Percentiles rank a stretch among this genome's conserved stretches.
Conservation (phyloP, 768 basidiomycete genomes). For the Cantharellus cinnabarinus region DNA sequence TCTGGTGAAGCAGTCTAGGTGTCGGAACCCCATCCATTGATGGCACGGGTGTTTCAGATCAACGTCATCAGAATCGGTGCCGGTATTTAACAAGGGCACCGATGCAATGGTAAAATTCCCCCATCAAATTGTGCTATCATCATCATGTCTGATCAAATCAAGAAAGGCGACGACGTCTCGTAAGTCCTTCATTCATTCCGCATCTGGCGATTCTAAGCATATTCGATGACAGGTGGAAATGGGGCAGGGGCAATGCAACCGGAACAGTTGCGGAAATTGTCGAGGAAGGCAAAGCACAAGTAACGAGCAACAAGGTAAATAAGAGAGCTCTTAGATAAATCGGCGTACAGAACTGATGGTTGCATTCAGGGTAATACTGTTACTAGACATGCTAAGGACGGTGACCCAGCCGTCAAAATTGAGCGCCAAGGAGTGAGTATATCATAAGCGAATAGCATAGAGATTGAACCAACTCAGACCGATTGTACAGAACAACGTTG, state of each 20-base stretch:
- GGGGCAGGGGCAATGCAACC: conserved; percentile 17
- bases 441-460: background rate
- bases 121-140: background rate
- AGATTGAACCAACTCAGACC: background rate
- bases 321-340: background rate
- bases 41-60: no score
- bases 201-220: background rate
- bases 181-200: conserved; percentile 9
- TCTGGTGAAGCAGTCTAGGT: no score
- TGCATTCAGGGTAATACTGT: conserved; percentile 23
- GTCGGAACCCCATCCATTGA: no score
- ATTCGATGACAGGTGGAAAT: conserved; percentile 17
- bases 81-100: no score
- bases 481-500: conserved; percentile 25
- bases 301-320: conserved; percentile 26
- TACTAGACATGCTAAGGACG: conserved; percentile 23
- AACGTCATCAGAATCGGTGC: no score
- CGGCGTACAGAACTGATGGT: no score
- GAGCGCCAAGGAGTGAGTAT: conserved; percentile 23
- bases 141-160: conserved; percentile 15
- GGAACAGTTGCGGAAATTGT: conserved; percentile 24
- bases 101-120: background rate
- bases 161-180: conserved; percentile 20
- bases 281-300: conserved; percentile 23
- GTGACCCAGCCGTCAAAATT: conserved; percentile 31